A percentile compares a stretch with the other conserved stretches of the same genome.
Conservation (phyloP, 768 basidiomycete genomes). For the Rhodocollybia butyracea region DNA sequence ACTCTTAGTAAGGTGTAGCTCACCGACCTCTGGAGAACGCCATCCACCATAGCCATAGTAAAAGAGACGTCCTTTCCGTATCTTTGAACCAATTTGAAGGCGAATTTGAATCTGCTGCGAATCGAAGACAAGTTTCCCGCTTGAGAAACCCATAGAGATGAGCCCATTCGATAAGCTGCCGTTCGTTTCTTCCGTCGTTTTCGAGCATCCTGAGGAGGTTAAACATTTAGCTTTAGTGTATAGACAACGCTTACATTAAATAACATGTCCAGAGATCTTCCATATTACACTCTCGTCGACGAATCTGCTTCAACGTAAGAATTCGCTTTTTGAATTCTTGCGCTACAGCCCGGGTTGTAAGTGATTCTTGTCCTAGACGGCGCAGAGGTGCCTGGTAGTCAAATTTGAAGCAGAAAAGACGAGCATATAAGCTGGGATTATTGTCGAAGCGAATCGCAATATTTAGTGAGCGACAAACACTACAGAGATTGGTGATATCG, state of each 20-base stretch:
- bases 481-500: constrained; percentile 33
- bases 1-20: neutral
- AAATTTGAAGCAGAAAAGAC: constrained; percentile 44
- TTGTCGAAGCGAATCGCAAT: constrained; percentile 29
- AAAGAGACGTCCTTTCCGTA: constrained; percentile 33
- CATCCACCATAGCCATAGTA: constrained; percentile 48
- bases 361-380: constrained; percentile 34
- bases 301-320: constrained; percentile 38
- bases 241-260: constrained; percentile 34
- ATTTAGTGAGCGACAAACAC: constrained; percentile 35
- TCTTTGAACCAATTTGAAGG: constrained; percentile 24
- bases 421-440: constrained; percentile 38
- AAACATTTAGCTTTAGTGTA: neutral
- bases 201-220: constrained; percentile 36
- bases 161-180: constrained; percentile 42
- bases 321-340: constrained; percentile 43
- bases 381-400: constrained; percentile 36
- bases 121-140: constrained; percentile 11
- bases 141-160: constrained; percentile 25
- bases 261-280: constrained; percentile 55
- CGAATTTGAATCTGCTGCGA: constrained; percentile 5
- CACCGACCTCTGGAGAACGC: constrained; percentile 33
- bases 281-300: constrained; percentile 17
- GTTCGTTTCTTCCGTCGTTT: constrained; percentile 44
- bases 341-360: constrained; percentile 33